These are phyloP conservation scores for Tuber borchii DNA, from an alignment of 495 filamentous ascomycete species.

Conservation along the genomic window DNA sequence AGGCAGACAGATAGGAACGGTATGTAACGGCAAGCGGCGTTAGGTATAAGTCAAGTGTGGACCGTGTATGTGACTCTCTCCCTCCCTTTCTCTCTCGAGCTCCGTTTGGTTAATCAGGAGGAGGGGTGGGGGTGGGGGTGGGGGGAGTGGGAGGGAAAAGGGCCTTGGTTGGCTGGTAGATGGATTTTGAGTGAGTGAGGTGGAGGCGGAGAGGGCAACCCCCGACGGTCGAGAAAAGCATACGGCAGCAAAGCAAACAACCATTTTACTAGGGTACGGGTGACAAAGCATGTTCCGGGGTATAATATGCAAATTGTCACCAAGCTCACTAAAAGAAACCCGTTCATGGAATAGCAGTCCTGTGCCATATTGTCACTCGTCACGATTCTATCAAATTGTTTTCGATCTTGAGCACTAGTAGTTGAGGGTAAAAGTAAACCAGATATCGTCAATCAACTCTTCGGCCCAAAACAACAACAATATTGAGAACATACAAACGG, in stretches of 20 bases:
- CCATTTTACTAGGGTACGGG: not conserved
- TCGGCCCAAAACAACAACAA: not conserved
- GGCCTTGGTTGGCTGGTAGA: not conserved
- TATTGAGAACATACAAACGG: not conserved
- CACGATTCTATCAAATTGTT: not conserved
- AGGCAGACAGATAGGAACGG: not conserved
- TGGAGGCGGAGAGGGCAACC: not conserved
- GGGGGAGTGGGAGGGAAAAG: not conserved
- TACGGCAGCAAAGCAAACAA: not conserved
- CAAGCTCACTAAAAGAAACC: not conserved
- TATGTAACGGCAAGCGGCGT: not conserved
- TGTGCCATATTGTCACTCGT: not conserved
- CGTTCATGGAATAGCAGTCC: not conserved
- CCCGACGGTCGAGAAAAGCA: not conserved
- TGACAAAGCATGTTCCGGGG: not conserved
- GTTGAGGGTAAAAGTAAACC: not conserved
- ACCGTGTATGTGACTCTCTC: not conserved
- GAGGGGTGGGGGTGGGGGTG: not conserved
- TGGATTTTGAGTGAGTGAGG: not conserved
- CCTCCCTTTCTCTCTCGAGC: not conserved
- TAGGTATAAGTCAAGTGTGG: not conserved
- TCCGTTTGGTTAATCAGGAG: not conserved
- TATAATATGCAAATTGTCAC: not conserved
- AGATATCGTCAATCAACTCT: not conserved
- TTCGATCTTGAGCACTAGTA: not conserved